phyloP scores from a whole-genome alignment of 768 basidiomycete species.

The Mycena metata region DNA sequence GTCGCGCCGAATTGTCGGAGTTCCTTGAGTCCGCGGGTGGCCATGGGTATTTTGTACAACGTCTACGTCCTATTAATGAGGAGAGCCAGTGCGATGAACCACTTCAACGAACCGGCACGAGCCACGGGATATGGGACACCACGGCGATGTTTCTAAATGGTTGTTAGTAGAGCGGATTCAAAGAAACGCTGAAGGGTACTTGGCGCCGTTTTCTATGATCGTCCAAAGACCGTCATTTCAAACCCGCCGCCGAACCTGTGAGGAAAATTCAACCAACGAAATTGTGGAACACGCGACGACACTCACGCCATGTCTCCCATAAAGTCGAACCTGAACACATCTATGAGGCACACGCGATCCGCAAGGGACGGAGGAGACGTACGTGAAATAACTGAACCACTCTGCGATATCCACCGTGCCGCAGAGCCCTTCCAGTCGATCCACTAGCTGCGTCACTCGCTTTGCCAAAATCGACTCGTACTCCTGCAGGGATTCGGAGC shows the following conservation, averaged over 20 bases:
- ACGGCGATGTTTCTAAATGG: conserved; percentile 50
- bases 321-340: conserved; percentile 50
- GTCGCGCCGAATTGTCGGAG: conserved; percentile 27
- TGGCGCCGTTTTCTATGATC: conserved; percentile 58
- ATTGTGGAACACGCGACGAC: no score
- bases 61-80: not conserved
- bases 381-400: conserved; percentile 59
- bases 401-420: conserved; percentile 46
- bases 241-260: conserved; percentile 42
- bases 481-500: conserved; percentile 57
- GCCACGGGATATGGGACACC: conserved; percentile 49
- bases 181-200: conserved; percentile 46
- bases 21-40: conserved; percentile 1
- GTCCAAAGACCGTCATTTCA: conserved; percentile 60
- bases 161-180: no score
- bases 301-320: conserved; percentile 58
- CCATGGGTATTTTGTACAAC: conserved; percentile 19
- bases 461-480: conserved; percentile 57
- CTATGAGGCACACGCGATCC: not conserved
- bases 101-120: not conserved
- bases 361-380: conserved; percentile 31
- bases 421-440: conserved; percentile 43
- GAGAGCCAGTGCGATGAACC: no score
- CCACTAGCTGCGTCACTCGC: conserved; percentile 57
- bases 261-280: not conserved